Base-by-base conservation (phyloP, 2,329 filamentous ascomycete species). In the Pyrenophora graminea region DNA sequence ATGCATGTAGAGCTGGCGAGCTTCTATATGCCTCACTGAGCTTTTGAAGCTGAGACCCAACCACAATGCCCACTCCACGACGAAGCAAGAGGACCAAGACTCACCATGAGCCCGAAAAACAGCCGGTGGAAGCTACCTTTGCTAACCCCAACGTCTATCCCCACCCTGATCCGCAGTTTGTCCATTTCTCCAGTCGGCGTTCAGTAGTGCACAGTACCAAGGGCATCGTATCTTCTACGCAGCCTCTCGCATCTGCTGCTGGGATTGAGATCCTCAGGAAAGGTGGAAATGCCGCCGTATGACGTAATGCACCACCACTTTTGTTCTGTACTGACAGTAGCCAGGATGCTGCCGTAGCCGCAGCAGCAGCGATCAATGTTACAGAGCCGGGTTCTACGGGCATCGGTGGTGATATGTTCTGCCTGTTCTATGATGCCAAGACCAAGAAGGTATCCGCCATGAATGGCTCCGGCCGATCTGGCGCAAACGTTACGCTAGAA, bases 351-450 rank as follows among this genome's bases (percentile, higher is more conserved):
- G 93, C 94, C 7, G 90, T 97, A 3, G 94, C 94, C 37, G 90
- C 96, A 55, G 93, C 94, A 38, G 94, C 94, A 27, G 91, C 86
- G 4, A 80, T 99, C 49, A 97, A 97, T 75, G 84, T 97, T 69
- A 96, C 93, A 0, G 94, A 99, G 70, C 94, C 94, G 6, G 86
- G 86, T 52, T 94, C 89, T 5, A 97, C 94, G 0, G 94, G 94
- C 34, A 97, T 99, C 53, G 94, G 94, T 50, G 94, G 94, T 56
- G 94, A 99, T 76, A 91, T 96, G 86, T 99, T 97, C 77, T 92
- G 92, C 73, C 84, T 97, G 31, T 97, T 85, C 80, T 97, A 93
- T 78, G 84, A 95, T 69, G 90, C 91, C 36, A 83, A 87, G 62
- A 90, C 87, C 0, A 88, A 89, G 68, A 88, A 89, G 57, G 87